Percentiles rank a stretch among this genome's conserved stretches.
Conservation (phyloP, 2,329 filamentous ascomycete genomes). For the Colletotrichum agaves region DNA sequence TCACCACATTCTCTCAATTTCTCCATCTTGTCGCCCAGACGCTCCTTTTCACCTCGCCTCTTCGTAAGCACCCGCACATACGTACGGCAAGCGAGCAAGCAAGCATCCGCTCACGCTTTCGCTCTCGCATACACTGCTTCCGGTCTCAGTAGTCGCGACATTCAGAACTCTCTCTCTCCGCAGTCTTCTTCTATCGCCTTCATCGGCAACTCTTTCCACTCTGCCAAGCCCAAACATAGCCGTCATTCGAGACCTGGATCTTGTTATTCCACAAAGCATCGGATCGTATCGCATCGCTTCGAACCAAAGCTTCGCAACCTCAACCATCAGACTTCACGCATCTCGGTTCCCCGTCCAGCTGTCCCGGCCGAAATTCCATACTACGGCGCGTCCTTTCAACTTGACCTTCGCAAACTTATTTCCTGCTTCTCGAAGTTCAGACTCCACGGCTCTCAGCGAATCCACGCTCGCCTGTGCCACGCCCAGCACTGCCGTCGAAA, state of each 20-base stretch:
- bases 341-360: constrained; percentile 2
- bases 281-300: constrained; percentile 13
- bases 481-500: constrained; percentile 29
- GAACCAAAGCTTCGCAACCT: neutral
- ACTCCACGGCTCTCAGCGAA: constrained; percentile 28
- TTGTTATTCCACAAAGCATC: constrained; percentile 29
- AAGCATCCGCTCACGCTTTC: neutral
- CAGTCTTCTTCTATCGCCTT: neutral
- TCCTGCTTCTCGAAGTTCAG: constrained; percentile 22
- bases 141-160: constrained; percentile 1
- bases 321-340: constrained; percentile 14
- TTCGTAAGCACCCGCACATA: neutral
- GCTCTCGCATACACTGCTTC: neutral
- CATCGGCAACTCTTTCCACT: constrained; percentile 5
- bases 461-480: constrained; percentile 23
- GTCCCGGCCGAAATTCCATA: constrained; percentile 17
- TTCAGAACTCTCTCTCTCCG: neutral
- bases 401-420: constrained; percentile 14
- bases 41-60: constrained; percentile 31
- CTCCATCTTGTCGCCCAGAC: constrained; percentile 13
- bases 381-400: neutral
- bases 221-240: constrained; percentile 16
- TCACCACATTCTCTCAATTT: constrained; percentile 30
- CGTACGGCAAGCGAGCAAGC: neutral
- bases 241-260: constrained; percentile 4